A percentile compares a stretch with the other conserved stretches of the same genome.
These are phyloP conservation scores for Akanthomyces dipterigenus DNA, from an alignment of 2,329 filamentous ascomycete genomes.

Conservation along the genomic window DNA sequence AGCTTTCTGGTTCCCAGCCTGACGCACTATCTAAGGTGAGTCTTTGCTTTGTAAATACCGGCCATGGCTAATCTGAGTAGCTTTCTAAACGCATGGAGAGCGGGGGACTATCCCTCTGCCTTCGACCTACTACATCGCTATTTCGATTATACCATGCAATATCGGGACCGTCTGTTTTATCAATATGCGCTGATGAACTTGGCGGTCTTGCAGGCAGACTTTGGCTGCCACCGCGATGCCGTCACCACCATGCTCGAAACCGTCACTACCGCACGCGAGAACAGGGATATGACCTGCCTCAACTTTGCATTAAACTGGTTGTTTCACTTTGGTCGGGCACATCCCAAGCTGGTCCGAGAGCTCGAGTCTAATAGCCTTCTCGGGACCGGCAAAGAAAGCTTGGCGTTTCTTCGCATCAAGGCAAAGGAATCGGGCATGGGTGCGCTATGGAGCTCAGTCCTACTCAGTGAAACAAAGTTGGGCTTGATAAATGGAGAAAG, in stretches of 20 bases:
- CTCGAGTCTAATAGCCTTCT: constrained; percentile 67
- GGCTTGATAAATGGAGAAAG: constrained; percentile 66
- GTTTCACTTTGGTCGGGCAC: constrained; percentile 85
- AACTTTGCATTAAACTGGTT: constrained; percentile 97
- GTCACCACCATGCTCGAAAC: constrained; percentile 93
- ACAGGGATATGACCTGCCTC: constrained; percentile 83
- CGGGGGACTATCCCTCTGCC: constrained; percentile 81
- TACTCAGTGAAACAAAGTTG: constrained; percentile 80
- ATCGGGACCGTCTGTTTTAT: constrained; percentile 75
- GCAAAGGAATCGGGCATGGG: constrained; percentile 83
- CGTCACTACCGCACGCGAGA: constrained; percentile 88
- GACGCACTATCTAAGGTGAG: constrained; percentile 65
- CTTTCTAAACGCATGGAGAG: constrained; percentile 87
- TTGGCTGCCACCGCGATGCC: constrained; percentile 84
- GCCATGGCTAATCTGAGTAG: constrained; percentile 32
- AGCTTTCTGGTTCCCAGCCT: constrained; percentile 64
- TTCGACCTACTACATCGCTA: constrained; percentile 91
- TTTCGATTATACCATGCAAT: constrained; percentile 94
- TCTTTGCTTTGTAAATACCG: neutral
- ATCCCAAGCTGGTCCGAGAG: constrained; percentile 65
- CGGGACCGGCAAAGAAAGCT: constrained; percentile 71
- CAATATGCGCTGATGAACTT: constrained; percentile 93
- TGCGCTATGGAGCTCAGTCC: constrained; percentile 72
- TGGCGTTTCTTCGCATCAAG: constrained; percentile 77
- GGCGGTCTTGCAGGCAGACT: constrained; percentile 89